These are phyloP conservation scores for Raphanus raphanistrum DNA, from an alignment of 345 rosid species.

Conservation along the genomic window DNA sequence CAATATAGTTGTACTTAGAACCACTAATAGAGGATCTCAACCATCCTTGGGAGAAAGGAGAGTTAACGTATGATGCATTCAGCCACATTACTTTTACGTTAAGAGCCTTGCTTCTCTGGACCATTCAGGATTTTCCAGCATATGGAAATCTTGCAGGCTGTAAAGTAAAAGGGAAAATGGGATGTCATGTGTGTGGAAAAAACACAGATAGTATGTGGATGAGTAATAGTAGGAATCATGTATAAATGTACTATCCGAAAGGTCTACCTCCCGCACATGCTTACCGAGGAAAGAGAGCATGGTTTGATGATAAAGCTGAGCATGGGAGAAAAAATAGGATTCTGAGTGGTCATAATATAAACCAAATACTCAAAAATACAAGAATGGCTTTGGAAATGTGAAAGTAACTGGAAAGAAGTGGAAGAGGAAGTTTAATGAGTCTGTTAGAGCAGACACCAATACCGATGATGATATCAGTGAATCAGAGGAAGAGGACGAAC, in stretches of 20 bases:
- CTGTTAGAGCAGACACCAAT: no score
- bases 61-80: not conserved
- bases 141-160: not conserved
- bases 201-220: not conserved
- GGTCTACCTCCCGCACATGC: not conserved
- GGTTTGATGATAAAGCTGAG: no score
- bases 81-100: not conserved
- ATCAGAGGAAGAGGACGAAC: no score
- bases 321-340: no score
- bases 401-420: no score
- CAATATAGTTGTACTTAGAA: not conserved
- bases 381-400: no score
- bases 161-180: not conserved
- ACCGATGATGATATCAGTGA: no score
- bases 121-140: not conserved
- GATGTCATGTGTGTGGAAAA: not conserved
- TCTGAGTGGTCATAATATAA: no score
- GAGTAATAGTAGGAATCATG: not conserved
- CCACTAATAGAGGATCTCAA: not conserved
- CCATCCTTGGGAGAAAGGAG: not conserved
- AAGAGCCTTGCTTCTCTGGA: not conserved
- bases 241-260: not conserved
- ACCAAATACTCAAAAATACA: no score
- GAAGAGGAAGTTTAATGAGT: no score
- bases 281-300: no score